Percentiles rank a stretch among this genome's conserved stretches.
These are phyloP conservation scores for Populus hybrid DNA, from an alignment of 441 rosid genomes.

Conservation along the genomic window DNA sequence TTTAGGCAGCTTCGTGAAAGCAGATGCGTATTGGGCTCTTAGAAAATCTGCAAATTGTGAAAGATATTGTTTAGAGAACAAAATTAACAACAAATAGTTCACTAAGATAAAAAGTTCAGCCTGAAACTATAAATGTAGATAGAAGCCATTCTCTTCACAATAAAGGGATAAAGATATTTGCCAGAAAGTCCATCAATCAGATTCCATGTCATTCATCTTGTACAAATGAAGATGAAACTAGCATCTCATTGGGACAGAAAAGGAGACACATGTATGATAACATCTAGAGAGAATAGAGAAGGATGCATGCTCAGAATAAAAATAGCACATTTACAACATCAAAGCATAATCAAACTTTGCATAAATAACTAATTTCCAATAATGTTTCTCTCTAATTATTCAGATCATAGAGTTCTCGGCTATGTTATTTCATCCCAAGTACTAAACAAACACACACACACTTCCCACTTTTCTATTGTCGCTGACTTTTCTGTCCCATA, in stretches of 20 bases:
- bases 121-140: background rate
- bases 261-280: background rate
- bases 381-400: background rate
- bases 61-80: background rate
- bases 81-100: background rate
- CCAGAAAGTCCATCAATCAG: background rate
- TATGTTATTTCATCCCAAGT: background rate
- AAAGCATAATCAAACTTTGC: background rate
- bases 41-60: constrained; percentile 19
- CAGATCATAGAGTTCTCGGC: background rate
- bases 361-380: background rate
- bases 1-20: constrained; percentile 15
- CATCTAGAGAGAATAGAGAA: background rate
- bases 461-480: background rate
- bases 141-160: background rate
- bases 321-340: background rate
- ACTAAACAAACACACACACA: background rate
- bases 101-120: background rate
- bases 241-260: background rate
- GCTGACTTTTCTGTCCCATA: background rate
- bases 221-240: background rate
- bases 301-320: background rate
- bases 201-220: background rate
- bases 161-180: background rate
- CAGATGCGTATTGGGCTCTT: background rate